phyloP scores from a whole-genome alignment of 345 rosid species.

The Bruguiera gymnorhiza region DNA sequence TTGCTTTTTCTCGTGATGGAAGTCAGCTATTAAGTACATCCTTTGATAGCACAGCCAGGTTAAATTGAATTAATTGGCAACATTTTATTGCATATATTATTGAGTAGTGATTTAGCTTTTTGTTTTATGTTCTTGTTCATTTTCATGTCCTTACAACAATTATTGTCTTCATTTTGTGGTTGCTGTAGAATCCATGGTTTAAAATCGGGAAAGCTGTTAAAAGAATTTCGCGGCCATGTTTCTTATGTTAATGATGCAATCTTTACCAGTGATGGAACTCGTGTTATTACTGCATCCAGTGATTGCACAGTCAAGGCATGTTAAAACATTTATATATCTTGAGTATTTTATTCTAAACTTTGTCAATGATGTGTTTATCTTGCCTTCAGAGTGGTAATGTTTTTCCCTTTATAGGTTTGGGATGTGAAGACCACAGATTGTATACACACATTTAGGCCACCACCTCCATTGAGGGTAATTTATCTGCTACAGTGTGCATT shows the following conservation, averaged over 20 bases:
- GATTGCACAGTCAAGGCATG: constrained; percentile 83
- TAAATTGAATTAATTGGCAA: constrained; percentile 4
- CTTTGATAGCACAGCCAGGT: constrained; percentile 94
- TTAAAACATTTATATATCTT: neutral
- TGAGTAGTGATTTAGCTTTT: neutral
- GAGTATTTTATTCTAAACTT: neutral
- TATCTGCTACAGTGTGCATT: constrained; percentile 9
- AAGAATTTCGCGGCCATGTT: constrained; percentile 90
- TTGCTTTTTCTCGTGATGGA: constrained; percentile 93
- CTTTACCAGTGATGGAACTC: constrained; percentile 85
- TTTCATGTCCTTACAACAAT: neutral
- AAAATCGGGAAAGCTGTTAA: constrained; percentile 92
- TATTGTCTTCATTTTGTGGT: constrained; percentile 4
- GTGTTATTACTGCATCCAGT: constrained; percentile 87
- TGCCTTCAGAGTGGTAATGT: neutral
- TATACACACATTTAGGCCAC: constrained; percentile 88
- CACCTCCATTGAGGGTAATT: constrained; percentile 84
- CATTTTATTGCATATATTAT: constrained; percentile 3
- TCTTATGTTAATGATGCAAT: constrained; percentile 92
- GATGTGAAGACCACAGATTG: constrained; percentile 94
- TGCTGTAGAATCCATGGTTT: constrained; percentile 83
- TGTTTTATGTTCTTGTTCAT: neutral
- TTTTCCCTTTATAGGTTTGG: constrained; percentile 65
- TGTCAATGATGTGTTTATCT: neutral
- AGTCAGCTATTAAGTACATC: constrained; percentile 93